phyloP scores from a whole-genome alignment of 2,329 filamentous ascomycete species.

The Decorospora gaudefroyi region DNA sequence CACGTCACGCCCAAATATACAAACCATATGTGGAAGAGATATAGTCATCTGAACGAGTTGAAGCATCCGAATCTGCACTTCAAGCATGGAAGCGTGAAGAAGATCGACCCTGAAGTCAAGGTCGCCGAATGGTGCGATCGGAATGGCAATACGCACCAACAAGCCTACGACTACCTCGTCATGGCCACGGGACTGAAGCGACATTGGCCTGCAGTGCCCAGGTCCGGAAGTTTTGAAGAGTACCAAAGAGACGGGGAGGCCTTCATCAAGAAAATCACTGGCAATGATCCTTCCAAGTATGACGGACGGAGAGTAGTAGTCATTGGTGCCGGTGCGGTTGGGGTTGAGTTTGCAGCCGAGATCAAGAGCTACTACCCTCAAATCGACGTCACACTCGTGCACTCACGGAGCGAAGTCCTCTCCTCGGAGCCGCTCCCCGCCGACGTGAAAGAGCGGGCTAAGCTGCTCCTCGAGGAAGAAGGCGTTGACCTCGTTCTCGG shows the following conservation, averaged over 20 bases:
- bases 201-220: conserved; percentile 73
- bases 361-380: conserved; percentile 69
- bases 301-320: conserved; percentile 62
- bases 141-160: conserved; percentile 51
- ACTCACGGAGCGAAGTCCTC: conserved; percentile 71
- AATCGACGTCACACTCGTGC: conserved; percentile 71
- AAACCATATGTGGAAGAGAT: conserved; percentile 71
- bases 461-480: conserved; percentile 62
- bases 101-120: conserved; percentile 64
- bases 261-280: conserved; percentile 59
- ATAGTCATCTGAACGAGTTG: conserved; percentile 68
- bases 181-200: conserved; percentile 71
- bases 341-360: conserved; percentile 81
- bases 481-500: conserved; percentile 69
- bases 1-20: conserved; percentile 67
- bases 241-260: conserved; percentile 66
- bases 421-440: conserved; percentile 74
- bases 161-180: conserved; percentile 74
- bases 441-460: conserved; percentile 66
- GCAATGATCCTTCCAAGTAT: conserved; percentile 31
- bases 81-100: conserved; percentile 67
- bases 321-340: conserved; percentile 79
- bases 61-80: conserved; percentile 65
- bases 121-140: conserved; percentile 61
- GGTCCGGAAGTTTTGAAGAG: conserved; percentile 63